Percentiles rank a stretch among this genome's conserved stretches.
These are phyloP conservation scores for Collybiopsis luxurians DNA, from an alignment of 768 basidiomycete species.

Conservation along the genomic window DNA sequence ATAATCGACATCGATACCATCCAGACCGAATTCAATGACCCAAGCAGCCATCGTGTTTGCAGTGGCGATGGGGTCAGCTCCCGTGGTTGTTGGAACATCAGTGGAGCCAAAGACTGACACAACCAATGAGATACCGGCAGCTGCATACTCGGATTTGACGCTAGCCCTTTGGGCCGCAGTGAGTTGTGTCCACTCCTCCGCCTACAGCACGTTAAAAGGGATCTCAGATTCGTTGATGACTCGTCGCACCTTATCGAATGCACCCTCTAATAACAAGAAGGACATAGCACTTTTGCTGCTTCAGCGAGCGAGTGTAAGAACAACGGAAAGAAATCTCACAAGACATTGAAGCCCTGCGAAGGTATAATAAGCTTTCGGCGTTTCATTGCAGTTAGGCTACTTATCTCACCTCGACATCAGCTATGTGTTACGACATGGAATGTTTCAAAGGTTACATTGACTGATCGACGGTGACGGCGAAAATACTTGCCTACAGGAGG, in stretches of 20 bases:
- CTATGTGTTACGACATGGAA: too few relatives aligned
- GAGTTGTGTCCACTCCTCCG: slow-evolving; percentile 41
- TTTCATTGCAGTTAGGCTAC: too few relatives aligned
- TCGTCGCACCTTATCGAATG: slow-evolving; percentile 26
- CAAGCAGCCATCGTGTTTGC: slow-evolving; percentile 66
- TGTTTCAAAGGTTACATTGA: too few relatives aligned
- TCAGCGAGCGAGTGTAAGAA: background rate
- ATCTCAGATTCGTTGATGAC: background rate
- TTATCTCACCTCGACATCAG: slow-evolving; percentile 27
- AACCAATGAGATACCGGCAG: slow-evolving; percentile 58
- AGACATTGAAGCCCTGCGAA: slow-evolving; percentile 26
- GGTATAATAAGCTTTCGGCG: background rate
- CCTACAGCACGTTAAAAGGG: slow-evolving; percentile 20
- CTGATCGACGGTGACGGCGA: too few relatives aligned
- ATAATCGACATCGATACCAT: slow-evolving; percentile 77
- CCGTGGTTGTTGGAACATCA: slow-evolving; percentile 40
- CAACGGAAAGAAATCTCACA: slow-evolving; percentile 12
- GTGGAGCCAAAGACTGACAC: slow-evolving; percentile 50
- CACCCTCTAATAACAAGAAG: slow-evolving; percentile 39
- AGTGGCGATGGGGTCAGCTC: slow-evolving; percentile 56
- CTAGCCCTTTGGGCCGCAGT: slow-evolving; percentile 34
- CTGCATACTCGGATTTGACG: slow-evolving; percentile 45
- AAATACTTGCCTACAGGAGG: too few relatives aligned
- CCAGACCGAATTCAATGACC: slow-evolving; percentile 60
- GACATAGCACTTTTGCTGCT: slow-evolving; percentile 26